These are phyloP conservation scores for Flaveria linearis DNA, from an alignment of 129 eudicot species.

Conservation along the genomic window DNA sequence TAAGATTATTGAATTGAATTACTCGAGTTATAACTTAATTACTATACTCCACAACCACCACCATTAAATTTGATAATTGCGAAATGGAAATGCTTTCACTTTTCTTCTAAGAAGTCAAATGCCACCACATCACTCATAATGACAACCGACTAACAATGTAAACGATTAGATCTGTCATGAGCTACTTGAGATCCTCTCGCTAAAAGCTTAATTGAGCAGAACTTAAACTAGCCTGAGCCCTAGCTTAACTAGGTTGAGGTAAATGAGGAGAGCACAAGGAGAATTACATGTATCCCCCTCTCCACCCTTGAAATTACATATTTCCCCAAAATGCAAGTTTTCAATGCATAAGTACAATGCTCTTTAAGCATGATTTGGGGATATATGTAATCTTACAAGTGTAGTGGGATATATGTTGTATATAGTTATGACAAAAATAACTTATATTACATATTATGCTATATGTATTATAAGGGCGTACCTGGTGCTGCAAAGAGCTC, in stretches of 20 bases:
- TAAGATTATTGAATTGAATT: constrained; percentile 1
- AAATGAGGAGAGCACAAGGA: not conserved
- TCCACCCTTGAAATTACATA: too few relatives aligned
- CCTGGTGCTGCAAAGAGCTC: too few relatives aligned
- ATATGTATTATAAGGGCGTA: not conserved
- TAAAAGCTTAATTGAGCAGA: not conserved
- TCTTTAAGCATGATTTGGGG: too few relatives aligned
- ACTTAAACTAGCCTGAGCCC: not conserved
- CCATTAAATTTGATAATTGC: constrained; percentile 2
- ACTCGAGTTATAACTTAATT: not conserved
- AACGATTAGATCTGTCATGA: not conserved
- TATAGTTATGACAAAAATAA: not conserved
- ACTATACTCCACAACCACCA: constrained; percentile 1
- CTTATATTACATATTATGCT: not conserved
- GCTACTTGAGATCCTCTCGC: not conserved
- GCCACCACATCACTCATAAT: constrained; percentile 2
- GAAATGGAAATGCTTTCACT: constrained; percentile 1
- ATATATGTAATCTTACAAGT: too few relatives aligned
- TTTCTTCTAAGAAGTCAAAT: constrained; percentile 1
- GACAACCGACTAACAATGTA: not conserved
- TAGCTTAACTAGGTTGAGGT: not conserved
- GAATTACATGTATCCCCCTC: not conserved
- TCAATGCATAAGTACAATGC: too few relatives aligned
- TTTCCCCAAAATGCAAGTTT: too few relatives aligned
- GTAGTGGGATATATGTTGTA: too few relatives aligned